Evolutionary conservation across 371 early-diverging fungal genomes (phyloP), one percentile per base, ranked within the genome.

Genomic region (Smittium culicis): DNA sequence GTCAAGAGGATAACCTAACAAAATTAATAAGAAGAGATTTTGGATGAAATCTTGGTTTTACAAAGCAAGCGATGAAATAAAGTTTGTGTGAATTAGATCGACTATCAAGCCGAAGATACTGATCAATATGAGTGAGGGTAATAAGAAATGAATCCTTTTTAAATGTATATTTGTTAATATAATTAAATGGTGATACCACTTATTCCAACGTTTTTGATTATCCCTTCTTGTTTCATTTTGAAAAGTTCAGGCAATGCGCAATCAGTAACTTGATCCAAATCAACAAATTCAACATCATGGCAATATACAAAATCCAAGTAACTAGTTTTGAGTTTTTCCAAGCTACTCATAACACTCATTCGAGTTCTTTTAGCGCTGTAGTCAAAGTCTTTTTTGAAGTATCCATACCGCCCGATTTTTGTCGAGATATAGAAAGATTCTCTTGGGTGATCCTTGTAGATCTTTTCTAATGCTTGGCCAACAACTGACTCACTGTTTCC

Each of bases 211-310:
- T 82, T 79, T 35, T 81, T 81, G 45, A 90, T 80, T 55, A 82
- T 74, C 14, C 88, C 88, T 70, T 84, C 76, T 2, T 70, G 67
- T 74, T 90, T 88, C 32, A 90, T 74, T 54, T 82, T 74, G 73
- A 86, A 88, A 31, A 90, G 72, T 45, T 80, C 81, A 25, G 80
- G 79, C 30, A 88, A 77, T 2, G 88, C 85, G n/a, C 77, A 75
- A 33, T 79, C 75, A n/a, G 82, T 77, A 0, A 85, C 80, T 3
- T 81, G 73, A 1, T 66, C 29, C 28, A 82, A 76, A 1, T 75
- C 73, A 1, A 88, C 88, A 83, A 90, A 90, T 71, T 90, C 90
- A n/a, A 89, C 87, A 70, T 89, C 90, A 65, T 90, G 89, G 45
- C 85, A 84, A 64, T 81, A 80, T 0, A 89, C 90, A 64, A 85